Evolutionary conservation across 768 basidiomycete species (phyloP), one percentile per base, ranked within the genome.

Genomic region (Fomitopsis serialis): DNA sequence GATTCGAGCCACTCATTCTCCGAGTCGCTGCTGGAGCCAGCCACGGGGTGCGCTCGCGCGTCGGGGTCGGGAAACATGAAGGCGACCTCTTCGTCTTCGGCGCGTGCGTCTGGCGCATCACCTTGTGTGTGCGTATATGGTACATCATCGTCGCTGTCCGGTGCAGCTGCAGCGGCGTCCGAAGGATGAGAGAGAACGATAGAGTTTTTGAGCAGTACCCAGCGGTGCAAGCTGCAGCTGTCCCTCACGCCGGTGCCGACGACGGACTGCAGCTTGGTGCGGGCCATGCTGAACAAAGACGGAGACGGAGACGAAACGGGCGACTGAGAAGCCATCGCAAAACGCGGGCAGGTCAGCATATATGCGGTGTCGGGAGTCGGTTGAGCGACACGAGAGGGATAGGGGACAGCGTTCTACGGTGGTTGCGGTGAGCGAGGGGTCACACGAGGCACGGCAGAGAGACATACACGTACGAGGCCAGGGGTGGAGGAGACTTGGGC

Each of bases 121-220:
- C 72, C 70, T 59, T 58, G 61, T 60, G 65, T 68, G 67, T 72
- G 72, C 58, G 65, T 63, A 65, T 67, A 61, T 56, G 63, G 63
- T 54, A 68, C 63, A 68, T 66, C 67, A 60, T 59, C n/a, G n/a
- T n/a, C 53, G 49, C 60, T 59, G 55, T 52, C 54, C 34, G 53
- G 36, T 45, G 58, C 52, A 21, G 51, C 42, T 35, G 54, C 44
- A 53, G 47, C 50, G 55, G 51, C 52, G 59, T 68, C 68, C 62
- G 70, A 56, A 58, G 75, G 71, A 48, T 78, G 75, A 56, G 82
- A 77, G 60, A 75, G 76, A 59, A 81, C 70, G 57, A 90, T 78
- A 27, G 87, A 89, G 68, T 92, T 92, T 85, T 91, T 91, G 66
- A 92, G 78, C 54, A 92, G 77, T 49, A 92, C 89, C 87, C 87